Evolutionary conservation across 2,329 filamentous ascomycete genomes (phyloP), one percentile per base, ranked within the genome.

Genomic region (Metarhizium sp.): DNA sequence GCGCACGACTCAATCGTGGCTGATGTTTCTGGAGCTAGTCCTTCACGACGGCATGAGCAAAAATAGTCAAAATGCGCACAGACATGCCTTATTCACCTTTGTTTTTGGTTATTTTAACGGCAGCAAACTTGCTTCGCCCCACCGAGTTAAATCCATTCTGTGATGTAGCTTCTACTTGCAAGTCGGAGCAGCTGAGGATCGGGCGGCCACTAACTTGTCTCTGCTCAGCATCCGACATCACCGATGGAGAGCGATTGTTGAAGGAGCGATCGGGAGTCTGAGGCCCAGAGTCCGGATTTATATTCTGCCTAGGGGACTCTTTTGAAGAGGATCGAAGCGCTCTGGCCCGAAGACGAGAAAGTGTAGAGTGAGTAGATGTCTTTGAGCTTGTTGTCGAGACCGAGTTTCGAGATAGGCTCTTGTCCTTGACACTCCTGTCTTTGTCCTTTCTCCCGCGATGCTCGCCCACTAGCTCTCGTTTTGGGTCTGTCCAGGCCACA

Each of bases 401-500:
- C 10, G 56, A 58, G 29, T 52, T 42, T 46, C 55, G 49, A 16
- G 53, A 36, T 18, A 42, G 48, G 32, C 13, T 54, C 51, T 50
- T 55, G 7, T 53, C 50, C 55, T 47, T 55, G 8, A 50, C 43
- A 16, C 53, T 55, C 46, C 50, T 52, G n/a, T 62, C 63, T 53
- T 59, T 66, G 58, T 75, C 75, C 61, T 80, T 82, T 50, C 73
- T 75, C 2, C 75, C 72, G 16, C 75, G 75, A 54, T 75, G 73
- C 63, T 83, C 76, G 2, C 79, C 78, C 16, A 82, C 73, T 8
- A 75, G 71, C 66, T 83, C 77, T 56, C 73, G 69, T 51, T 78
- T 71, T 25, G 76, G 77, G 55, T 82, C 80, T 4, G 78, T 78
- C 80, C 80, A 84, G 50, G 80, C 69, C 36, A 83, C 76, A 63